Base-by-base conservation (phyloP, 2,329 filamentous ascomycete genomes). In the Calonectria hawksworthii region DNA sequence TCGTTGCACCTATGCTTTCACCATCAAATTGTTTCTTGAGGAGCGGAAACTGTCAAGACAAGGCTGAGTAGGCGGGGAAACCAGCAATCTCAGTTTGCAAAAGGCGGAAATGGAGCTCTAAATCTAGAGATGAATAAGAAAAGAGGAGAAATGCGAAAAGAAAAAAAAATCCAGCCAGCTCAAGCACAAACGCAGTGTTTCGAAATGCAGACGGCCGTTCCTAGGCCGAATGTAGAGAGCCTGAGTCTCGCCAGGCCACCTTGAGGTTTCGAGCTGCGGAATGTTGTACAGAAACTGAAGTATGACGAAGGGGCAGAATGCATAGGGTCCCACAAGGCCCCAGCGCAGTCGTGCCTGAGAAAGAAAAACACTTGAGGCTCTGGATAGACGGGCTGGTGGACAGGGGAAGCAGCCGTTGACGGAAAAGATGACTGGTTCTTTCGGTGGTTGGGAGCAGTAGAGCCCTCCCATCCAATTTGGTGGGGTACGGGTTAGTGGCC, bases 401-500 rank as follows among this genome's bases (percentile, higher is more conserved):
- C 21, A 21, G 26, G 16, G 51, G 30, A 36, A 28, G 18, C 30
- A 41, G 56, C 34, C 8, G 56, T 61, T 36, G 34, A n/a, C n/a
- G 23, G 9, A 36, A 26, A 18, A 41, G 56, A 61, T 61, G 32
- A 61, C 56, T 61, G 34, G 56, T 61, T 32, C 34, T 61, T 61
- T 61, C 14, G 56, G 56, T 61, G 56, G 56, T 41, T 61, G 56
- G 56, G 56, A 61, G 38, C 34, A 61, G 41, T n/a, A 47, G 34
- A 61, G 8, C 56, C 38, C 56, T 41, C 34, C 41, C 41, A 47
- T 41, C 34, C n/a, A 41, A 61, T 61, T 28, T 38, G 56, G 56
- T 61, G 56, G 56, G 56, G 56, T 61, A 23, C n/a, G 34, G 56
- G 56, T 41, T 34, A 61, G 56, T 61, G 56, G 34, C 56, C 56